Percentiles rank a stretch among this genome's conserved stretches.
These are phyloP conservation scores for Elaeis oleifera DNA, from an alignment of 202 grass and related monocot species.

Conservation along the genomic window DNA sequence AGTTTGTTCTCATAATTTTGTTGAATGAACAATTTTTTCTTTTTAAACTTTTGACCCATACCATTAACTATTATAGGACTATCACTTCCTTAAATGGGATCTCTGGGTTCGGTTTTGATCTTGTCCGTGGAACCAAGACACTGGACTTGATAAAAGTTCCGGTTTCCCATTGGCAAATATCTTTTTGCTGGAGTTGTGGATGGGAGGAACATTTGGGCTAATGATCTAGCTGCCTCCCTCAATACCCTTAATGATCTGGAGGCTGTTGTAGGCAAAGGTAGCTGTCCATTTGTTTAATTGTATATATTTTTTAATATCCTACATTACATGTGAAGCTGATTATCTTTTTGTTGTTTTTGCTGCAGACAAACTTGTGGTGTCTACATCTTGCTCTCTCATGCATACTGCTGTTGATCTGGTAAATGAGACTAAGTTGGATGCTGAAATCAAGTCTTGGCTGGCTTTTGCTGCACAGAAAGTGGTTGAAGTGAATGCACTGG, in stretches of 20 bases:
- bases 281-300: constrained; percentile 11
- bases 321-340: background rate
- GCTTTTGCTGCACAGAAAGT: constrained; percentile 93
- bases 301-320: background rate
- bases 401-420: constrained; percentile 91
- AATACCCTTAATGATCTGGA: constrained; percentile 17
- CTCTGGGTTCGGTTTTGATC: constrained; percentile 81
- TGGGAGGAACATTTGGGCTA: constrained; percentile 30
- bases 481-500: constrained; percentile 82
- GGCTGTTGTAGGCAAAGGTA: constrained; percentile 74
- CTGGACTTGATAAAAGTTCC: constrained; percentile 54
- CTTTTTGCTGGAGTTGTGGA: constrained; percentile 31
- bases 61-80: constrained; percentile 42
- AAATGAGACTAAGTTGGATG: constrained; percentile 89
- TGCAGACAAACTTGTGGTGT: constrained; percentile 85
- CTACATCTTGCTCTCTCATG: constrained; percentile 92
- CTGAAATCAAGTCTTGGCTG: constrained; percentile 82
- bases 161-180: constrained; percentile 34
- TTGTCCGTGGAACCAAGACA: constrained; percentile 79
- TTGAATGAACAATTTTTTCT: background rate
- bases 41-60: background rate
- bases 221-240: constrained; percentile 23
- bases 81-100: constrained; percentile 61
- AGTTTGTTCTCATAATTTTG: background rate
- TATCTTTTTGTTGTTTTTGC: constrained; percentile 5